A percentile compares a stretch with the other conserved stretches of the same genome.
These are phyloP conservation scores for Solanum ossicruentum DNA, from an alignment of 257 asterid genomes.

Conservation along the genomic window DNA sequence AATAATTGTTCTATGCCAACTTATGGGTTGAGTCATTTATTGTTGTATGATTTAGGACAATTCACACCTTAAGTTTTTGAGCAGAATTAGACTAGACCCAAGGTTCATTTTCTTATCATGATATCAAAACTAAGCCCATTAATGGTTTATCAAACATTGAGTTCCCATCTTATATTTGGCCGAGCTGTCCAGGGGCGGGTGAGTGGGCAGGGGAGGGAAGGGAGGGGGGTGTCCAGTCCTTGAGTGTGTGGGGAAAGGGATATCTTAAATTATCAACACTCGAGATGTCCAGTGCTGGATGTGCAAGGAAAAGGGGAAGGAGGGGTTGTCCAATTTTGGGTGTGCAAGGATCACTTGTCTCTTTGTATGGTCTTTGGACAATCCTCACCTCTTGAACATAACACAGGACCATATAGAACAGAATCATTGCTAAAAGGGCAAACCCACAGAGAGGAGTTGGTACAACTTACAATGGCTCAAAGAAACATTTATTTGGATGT, in stretches of 20 bases:
- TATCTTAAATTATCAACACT: neutral
- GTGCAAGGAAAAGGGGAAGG: neutral
- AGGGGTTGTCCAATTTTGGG: neutral
- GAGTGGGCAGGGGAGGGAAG: neutral
- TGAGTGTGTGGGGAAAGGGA: neutral
- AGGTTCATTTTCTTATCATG: neutral
- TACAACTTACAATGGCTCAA: neutral
- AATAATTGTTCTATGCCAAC: neutral
- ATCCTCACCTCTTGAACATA: neutral
- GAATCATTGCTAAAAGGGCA: neutral
- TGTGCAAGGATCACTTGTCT: neutral
- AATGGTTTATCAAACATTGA: neutral
- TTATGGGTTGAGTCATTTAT: neutral
- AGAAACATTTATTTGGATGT: neutral
- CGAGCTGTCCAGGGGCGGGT: neutral
- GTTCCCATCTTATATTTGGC: neutral
- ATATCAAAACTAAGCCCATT: neutral
- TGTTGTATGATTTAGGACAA: neutral
- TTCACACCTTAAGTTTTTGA: neutral
- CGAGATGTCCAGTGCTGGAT: neutral
- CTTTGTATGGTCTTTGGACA: neutral
- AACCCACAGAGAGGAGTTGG: neutral
- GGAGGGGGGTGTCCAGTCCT: neutral
- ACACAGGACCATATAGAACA: neutral
- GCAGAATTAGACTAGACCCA: neutral